phyloP scores from a whole-genome alignment of 164 flowering plant species.

The Protea cynaroides region DNA sequence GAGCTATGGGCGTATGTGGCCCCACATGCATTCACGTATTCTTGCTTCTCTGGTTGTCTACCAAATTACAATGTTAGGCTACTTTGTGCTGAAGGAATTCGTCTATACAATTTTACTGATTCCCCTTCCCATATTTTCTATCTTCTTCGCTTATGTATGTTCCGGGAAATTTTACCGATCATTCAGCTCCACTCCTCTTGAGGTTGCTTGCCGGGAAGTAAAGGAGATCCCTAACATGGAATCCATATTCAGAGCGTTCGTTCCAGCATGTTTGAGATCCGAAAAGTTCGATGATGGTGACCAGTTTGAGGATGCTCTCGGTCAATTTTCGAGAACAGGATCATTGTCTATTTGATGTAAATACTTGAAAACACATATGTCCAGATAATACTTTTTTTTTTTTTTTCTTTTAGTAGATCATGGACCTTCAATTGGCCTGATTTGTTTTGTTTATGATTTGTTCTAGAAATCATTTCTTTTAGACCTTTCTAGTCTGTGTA shows the following conservation, averaged over 20 bases:
- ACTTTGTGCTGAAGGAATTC: conserved; percentile 52
- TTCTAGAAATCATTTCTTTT: neutral
- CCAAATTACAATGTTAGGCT: conserved; percentile 82
- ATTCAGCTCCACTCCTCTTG: conserved; percentile 59
- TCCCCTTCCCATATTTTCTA: conserved; percentile 55
- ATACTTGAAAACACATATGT: neutral
- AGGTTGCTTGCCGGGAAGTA: conserved; percentile 37
- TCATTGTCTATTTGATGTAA: conserved; percentile 21
- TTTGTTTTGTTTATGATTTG: neutral
- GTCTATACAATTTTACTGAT: conserved; percentile 31
- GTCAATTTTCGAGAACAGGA: conserved; percentile 20
- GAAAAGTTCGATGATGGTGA: conserved; percentile 54
- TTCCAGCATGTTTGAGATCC: conserved; percentile 64
- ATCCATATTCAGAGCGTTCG: conserved; percentile 44
- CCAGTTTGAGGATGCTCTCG: conserved; percentile 47
- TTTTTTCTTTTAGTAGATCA: neutral
- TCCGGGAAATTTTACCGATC: conserved; percentile 50
- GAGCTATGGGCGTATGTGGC: conserved; percentile 96
- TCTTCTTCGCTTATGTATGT: conserved; percentile 53
- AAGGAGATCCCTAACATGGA: conserved; percentile 70
- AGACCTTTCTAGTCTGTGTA: neutral
- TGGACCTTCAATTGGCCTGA: neutral
- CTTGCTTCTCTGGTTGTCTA: conserved; percentile 59
- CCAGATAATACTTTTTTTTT: neutral
- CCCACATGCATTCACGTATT: conserved; percentile 68